Evolutionary conservation across 2,329 filamentous ascomycete species (phyloP).

Genomic region (Microdochium paspali): DNA sequence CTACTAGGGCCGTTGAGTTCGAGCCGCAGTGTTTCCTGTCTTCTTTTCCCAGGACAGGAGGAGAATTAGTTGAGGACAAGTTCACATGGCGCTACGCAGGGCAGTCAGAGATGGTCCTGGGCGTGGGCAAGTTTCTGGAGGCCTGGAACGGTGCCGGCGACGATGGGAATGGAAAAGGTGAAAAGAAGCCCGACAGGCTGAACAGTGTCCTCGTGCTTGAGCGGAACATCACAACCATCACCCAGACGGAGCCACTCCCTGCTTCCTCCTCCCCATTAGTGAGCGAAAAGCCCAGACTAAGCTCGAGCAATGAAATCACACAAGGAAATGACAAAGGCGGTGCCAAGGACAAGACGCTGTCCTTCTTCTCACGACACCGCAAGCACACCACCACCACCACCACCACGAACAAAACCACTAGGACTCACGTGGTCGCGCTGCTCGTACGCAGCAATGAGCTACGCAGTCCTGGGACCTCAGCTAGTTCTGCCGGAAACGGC

Average conservation of each 20-base stretch:
- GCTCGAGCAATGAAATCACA: no score
- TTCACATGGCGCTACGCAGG: constrained; percentile 40
- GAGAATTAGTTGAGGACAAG: background rate
- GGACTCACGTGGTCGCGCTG: constrained; percentile 26
- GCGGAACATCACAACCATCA: constrained; percentile 6
- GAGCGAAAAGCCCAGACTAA: no score
- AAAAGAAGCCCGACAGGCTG: constrained; percentile 12
- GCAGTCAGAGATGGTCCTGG: constrained; percentile 34
- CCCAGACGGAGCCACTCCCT: background rate
- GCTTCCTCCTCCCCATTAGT: background rate
- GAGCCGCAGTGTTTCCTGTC: constrained; percentile 13
- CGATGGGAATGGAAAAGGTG: background rate
- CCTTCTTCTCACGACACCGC: constrained; percentile 2
- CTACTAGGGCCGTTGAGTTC: constrained; percentile 9
- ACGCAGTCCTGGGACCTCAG: constrained; percentile 27
- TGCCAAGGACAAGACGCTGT: constrained; percentile 3
- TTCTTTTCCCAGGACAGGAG: background rate
- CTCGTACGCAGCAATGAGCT: constrained; percentile 29
- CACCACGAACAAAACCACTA: constrained; percentile 3
- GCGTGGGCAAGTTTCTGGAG: constrained; percentile 7
- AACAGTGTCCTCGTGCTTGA: constrained; percentile 42
- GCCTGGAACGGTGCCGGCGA: background rate
- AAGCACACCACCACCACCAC: constrained; percentile 1
- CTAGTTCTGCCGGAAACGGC: constrained; percentile 36
- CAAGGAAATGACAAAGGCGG: no score